phyloP scores from a whole-genome alignment of 768 basidiomycete genomes.

The Pulveroboletus frians region DNA sequence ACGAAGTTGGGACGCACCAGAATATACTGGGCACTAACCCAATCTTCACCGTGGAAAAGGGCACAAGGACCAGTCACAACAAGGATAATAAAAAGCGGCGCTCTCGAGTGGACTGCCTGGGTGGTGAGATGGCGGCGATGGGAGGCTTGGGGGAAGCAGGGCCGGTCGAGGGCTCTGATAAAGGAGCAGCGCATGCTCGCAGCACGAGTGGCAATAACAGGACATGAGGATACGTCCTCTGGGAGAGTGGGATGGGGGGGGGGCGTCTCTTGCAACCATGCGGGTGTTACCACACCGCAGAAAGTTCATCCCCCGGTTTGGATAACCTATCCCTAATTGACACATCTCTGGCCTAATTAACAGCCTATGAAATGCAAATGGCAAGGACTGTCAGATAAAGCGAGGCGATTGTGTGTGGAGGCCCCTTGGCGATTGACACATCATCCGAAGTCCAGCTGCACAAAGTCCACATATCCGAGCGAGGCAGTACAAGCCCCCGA shows the following conservation, averaged over 20 bases:
- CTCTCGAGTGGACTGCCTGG: constrained; percentile 1
- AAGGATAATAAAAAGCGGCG: constrained; percentile 4
- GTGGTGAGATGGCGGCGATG: constrained; percentile 4
- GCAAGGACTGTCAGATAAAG: constrained; percentile 22
- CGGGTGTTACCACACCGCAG: constrained; percentile 22
- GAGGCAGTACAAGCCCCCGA: constrained; percentile 22
- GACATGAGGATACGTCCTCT: constrained; percentile 27
- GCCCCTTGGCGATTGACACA: constrained; percentile 21
- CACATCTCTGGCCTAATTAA: constrained; percentile 27
- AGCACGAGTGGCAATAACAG: constrained; percentile 18
- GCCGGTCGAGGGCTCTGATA: constrained; percentile 19
- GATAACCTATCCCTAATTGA: constrained; percentile 26
- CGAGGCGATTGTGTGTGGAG: constrained; percentile 17
- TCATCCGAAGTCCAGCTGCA: constrained; percentile 9
- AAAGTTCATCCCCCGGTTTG: constrained; percentile 25
- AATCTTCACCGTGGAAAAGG: constrained; percentile 31
- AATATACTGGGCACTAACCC: constrained; percentile 10
- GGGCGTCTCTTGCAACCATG: constrained; percentile 19
- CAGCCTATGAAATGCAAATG: constrained; percentile 27
- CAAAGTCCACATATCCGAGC: constrained; percentile 22
- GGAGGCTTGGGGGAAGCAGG: constrained; percentile 7
- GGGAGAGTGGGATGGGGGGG: constrained; percentile 13
- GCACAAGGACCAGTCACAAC: constrained; percentile 7
- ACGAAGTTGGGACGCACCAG: constrained; percentile 17
- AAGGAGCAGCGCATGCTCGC: constrained; percentile 24